A percentile compares a stretch with the other conserved stretches of the same genome.
phyloP scores from a whole-genome alignment of 768 basidiomycete species.

The Kondoa subrosea region DNA sequence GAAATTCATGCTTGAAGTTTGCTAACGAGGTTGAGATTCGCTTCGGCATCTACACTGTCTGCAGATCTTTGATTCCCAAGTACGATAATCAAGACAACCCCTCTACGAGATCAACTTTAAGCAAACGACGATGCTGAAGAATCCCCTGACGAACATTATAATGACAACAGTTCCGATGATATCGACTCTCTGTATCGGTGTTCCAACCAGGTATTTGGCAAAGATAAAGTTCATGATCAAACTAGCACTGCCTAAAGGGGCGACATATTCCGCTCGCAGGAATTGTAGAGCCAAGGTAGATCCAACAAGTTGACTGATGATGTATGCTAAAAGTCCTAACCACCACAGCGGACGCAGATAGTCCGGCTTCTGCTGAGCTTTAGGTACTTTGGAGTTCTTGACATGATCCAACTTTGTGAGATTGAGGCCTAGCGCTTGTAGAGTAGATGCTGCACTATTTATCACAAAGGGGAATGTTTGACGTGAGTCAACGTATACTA shows the following conservation, averaged over 20 bases:
- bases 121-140: too few species aligned
- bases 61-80: constrained; percentile 43
- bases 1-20: too few species aligned
- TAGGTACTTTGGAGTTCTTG: constrained; percentile 57
- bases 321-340: constrained; percentile 48
- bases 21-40: constrained; percentile 48
- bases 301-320: constrained; percentile 71
- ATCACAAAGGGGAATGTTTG: too few species aligned
- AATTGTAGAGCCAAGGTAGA: constrained; percentile 73
- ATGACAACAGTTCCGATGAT: constrained; percentile 76
- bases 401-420: constrained; percentile 87
- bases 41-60: constrained; percentile 52
- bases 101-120: constrained; percentile 44
- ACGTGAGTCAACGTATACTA: too few species aligned
- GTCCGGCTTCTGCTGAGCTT: constrained; percentile 52
- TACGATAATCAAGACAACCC: constrained; percentile 13
- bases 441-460: constrained; percentile 16
- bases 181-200: constrained; percentile 64
- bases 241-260: constrained; percentile 80
- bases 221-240: constrained; percentile 94
- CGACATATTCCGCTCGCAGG: constrained; percentile 74
- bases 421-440: constrained; percentile 53
- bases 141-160: constrained; percentile 67
- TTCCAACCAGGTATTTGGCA: constrained; percentile 62
- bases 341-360: constrained; percentile 42